Evolutionary conservation across 2,329 filamentous ascomycete genomes (phyloP).

Genomic region (Metarhizium sp.): DNA sequence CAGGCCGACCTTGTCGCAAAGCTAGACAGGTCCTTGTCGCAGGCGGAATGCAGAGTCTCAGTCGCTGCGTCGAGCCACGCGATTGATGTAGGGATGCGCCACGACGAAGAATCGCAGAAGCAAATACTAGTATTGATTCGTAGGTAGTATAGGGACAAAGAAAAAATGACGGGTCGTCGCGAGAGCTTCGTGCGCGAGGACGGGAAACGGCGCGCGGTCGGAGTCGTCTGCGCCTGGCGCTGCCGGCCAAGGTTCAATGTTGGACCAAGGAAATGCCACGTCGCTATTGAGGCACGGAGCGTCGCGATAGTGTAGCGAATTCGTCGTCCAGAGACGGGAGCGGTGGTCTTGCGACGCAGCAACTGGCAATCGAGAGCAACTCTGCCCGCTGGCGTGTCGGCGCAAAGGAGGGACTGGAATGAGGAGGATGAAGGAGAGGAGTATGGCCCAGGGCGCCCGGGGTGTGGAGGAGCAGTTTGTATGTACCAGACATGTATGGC

Average conservation of each 20-base stretch:
- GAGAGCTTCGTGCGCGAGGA: background rate
- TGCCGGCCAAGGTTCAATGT: background rate
- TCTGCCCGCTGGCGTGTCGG: slow-evolving; percentile 6
- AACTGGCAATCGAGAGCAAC: slow-evolving; percentile 2
- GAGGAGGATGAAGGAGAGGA: slow-evolving; percentile 18
- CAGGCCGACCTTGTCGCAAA: background rate
- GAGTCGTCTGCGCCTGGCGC: background rate
- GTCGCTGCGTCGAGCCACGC: slow-evolving; percentile 6
- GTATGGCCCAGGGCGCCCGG: slow-evolving; percentile 11
- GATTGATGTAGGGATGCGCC: slow-evolving; percentile 3
- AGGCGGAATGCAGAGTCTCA: slow-evolving; percentile 4
- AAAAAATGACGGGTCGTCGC: background rate
- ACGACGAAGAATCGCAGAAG: background rate
- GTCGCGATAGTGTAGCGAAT: slow-evolving; percentile 2
- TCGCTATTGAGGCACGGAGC: background rate
- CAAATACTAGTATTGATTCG: background rate
- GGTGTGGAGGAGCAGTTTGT: slow-evolving; percentile 9
- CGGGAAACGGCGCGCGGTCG: background rate
- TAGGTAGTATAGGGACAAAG: background rate
- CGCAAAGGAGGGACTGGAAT: slow-evolving; percentile 24
- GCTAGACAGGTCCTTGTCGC: slow-evolving; percentile 1
- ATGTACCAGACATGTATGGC: slow-evolving; percentile 7
- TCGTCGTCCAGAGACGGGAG: slow-evolving; percentile 6
- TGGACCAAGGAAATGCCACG: background rate
- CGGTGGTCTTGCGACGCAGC: background rate